These are phyloP conservation scores for Aspergillus sp. DNA, from an alignment of 2,329 filamentous ascomycete genomes.

Conservation along the genomic window DNA sequence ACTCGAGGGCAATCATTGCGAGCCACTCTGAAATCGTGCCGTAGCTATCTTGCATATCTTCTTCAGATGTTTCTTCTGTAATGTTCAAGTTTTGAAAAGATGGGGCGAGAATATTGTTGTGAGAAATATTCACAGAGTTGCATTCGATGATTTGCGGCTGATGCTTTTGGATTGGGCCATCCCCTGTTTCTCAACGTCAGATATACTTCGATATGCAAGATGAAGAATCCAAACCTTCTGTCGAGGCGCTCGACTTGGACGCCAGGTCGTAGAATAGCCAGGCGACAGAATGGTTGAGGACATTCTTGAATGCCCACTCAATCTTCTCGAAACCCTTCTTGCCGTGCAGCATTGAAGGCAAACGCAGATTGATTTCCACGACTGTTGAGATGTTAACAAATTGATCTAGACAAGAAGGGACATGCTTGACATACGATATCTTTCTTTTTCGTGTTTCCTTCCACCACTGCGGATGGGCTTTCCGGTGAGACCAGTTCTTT, in stretches of 20 bases:
- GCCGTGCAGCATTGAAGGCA: conserved; percentile 72
- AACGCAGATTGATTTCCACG: conserved; percentile 70
- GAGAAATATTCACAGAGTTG: conserved; percentile 15
- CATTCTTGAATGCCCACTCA: conserved; percentile 72
- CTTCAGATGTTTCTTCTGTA: conserved; percentile 27
- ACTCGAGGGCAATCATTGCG: conserved; percentile 47
- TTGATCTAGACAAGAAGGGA: not conserved
- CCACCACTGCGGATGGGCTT: conserved; percentile 57
- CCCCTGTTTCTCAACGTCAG: conserved; percentile 15
- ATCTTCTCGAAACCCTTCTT: conserved; percentile 79
- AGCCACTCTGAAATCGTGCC: conserved; percentile 60
- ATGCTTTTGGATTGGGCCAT: conserved; percentile 30
- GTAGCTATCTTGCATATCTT: conserved; percentile 57
- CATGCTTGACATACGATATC: conserved; percentile 60
- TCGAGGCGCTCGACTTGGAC: conserved; percentile 15
- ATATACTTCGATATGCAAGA: not conserved
- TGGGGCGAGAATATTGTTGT: conserved; percentile 26
- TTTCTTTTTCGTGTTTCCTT: conserved; percentile 61
- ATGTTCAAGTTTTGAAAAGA: conserved; percentile 22
- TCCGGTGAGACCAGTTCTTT: conserved; percentile 75
- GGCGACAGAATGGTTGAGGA: conserved; percentile 60
- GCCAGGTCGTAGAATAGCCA: conserved; percentile 74
- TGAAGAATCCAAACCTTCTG: conserved; percentile 37
- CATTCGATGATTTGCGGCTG: conserved; percentile 33
- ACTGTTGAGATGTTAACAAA: conserved; percentile 45